Percentiles rank a stretch among this genome's conserved stretches.
Conservation (phyloP, 2,329 filamentous ascomycete genomes). For the Tolypocladium album region DNA sequence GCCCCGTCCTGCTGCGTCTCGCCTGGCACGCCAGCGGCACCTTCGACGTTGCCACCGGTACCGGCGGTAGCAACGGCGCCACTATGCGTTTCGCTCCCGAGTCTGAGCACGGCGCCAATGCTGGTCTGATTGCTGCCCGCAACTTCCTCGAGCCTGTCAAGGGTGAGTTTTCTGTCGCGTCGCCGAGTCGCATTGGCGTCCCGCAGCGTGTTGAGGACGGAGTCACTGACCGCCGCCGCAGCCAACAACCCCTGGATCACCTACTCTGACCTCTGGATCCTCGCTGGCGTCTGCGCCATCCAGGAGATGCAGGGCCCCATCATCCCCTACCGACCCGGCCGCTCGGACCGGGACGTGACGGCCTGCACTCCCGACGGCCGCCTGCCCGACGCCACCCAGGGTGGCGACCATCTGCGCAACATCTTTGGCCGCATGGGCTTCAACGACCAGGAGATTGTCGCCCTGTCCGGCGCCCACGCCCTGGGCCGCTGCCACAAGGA, state of each 20-base stretch:
- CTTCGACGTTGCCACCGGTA: constrained; percentile 77
- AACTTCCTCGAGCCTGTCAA: constrained; percentile 92
- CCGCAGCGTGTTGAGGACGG: background rate
- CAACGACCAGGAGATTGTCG: constrained; percentile 93
- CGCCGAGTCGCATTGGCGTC: background rate
- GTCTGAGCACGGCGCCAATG: constrained; percentile 84
- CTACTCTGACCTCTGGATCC: constrained; percentile 95
- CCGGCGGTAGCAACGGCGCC: constrained; percentile 89
- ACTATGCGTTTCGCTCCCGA: constrained; percentile 95
- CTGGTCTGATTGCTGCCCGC: constrained; percentile 74
- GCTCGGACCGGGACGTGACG: constrained; percentile 64
- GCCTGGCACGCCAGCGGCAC: constrained; percentile 94
- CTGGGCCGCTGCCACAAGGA: constrained; percentile 84
- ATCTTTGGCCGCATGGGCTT: constrained; percentile 98
- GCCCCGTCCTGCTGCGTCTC: constrained; percentile 79
- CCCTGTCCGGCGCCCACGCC: constrained; percentile 74
- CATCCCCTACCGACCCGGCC: constrained; percentile 83
- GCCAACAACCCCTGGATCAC: constrained; percentile 84
- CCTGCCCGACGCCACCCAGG: constrained; percentile 68
- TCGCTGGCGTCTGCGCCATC: constrained; percentile 73
- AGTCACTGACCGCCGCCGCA: constrained; percentile 19
- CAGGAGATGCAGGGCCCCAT: constrained; percentile 90
- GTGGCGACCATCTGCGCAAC: constrained; percentile 69
- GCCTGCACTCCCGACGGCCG: constrained; percentile 93
- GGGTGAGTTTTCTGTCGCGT: constrained; percentile 33